Conservation (phyloP, 768 basidiomycete genomes). For the Porphyrellus cyaneotinctus region DNA sequence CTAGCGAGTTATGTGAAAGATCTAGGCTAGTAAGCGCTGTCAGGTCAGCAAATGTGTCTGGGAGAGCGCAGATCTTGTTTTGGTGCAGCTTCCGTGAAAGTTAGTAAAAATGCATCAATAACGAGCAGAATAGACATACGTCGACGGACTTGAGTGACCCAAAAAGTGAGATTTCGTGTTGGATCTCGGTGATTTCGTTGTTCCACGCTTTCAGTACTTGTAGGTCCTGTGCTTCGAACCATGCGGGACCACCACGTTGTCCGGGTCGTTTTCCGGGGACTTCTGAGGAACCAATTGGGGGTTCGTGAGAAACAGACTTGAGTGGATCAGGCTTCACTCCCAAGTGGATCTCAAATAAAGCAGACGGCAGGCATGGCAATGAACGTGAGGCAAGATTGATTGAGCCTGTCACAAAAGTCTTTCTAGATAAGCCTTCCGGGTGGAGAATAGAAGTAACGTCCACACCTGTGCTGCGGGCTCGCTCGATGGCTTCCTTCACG, state of each 20-base stretch:
- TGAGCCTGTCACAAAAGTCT: slow-evolving; percentile 50
- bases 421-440: slow-evolving; percentile 42
- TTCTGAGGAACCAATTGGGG: slow-evolving; percentile 40
- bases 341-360: slow-evolving; percentile 76
- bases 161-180: slow-evolving; percentile 80
- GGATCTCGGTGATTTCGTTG: slow-evolving; percentile 75
- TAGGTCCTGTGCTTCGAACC: slow-evolving; percentile 83
- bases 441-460: slow-evolving; percentile 29
- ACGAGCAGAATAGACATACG: slow-evolving; percentile 41
- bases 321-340: slow-evolving; percentile 69
- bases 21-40: slow-evolving; percentile 63
- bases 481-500: slow-evolving; percentile 71
- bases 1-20: slow-evolving; percentile 68
- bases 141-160: slow-evolving; percentile 78
- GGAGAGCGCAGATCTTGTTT: slow-evolving; percentile 62
- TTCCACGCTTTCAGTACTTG: slow-evolving; percentile 73
- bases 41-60: slow-evolving; percentile 65
- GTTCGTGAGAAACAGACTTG: slow-evolving; percentile 60
- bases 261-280: slow-evolving; percentile 37
- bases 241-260: slow-evolving; percentile 49
- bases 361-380: slow-evolving; percentile 69
- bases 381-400: slow-evolving; percentile 74
- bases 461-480: slow-evolving; percentile 73
- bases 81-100: slow-evolving; percentile 56
- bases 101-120: not conserved